Conservation (phyloP, 345 rosid genomes). For the Boechera divaricarpa region DNA sequence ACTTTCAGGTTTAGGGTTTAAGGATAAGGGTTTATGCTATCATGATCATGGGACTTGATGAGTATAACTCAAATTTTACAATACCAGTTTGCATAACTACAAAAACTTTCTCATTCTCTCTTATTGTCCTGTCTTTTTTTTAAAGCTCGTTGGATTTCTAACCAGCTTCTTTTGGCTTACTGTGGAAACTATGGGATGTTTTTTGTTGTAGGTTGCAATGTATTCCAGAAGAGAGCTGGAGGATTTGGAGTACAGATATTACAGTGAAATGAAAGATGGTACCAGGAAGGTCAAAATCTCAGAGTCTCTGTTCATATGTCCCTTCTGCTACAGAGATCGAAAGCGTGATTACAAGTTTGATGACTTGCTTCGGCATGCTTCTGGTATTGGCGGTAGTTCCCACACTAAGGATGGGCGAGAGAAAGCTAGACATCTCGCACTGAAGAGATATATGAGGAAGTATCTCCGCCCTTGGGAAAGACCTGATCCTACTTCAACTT, state of each 20-base stretch:
- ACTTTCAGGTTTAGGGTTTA: slow-evolving; percentile 1
- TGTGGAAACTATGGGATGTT: background rate
- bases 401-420: slow-evolving; percentile 42
- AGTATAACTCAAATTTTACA: background rate
- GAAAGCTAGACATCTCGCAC: slow-evolving; percentile 56
- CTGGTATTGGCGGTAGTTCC: slow-evolving; percentile 34
- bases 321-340: slow-evolving; percentile 51
- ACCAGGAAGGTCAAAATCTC: slow-evolving; percentile 43
- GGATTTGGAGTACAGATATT: slow-evolving; percentile 55
- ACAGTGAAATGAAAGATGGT: slow-evolving; percentile 52
- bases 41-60: background rate
- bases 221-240: slow-evolving; percentile 45
- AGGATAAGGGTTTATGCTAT: slow-evolving; percentile 1
- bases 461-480: slow-evolving; percentile 41
- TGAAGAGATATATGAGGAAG: slow-evolving; percentile 53
- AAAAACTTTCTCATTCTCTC: background rate
- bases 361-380: slow-evolving; percentile 61
- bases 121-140: background rate
- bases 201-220: slow-evolving; percentile 38
- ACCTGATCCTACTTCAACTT: slow-evolving; percentile 4
- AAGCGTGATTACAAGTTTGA: slow-evolving; percentile 45
- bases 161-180: background rate
- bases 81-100: background rate
- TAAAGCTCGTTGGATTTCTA: background rate
- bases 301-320: slow-evolving; percentile 53